Percentiles rank a stretch among this genome's conserved stretches.
Evolutionary conservation across 345 rosid species (phyloP).

Genomic region (Geranium rotundifolium): DNA sequence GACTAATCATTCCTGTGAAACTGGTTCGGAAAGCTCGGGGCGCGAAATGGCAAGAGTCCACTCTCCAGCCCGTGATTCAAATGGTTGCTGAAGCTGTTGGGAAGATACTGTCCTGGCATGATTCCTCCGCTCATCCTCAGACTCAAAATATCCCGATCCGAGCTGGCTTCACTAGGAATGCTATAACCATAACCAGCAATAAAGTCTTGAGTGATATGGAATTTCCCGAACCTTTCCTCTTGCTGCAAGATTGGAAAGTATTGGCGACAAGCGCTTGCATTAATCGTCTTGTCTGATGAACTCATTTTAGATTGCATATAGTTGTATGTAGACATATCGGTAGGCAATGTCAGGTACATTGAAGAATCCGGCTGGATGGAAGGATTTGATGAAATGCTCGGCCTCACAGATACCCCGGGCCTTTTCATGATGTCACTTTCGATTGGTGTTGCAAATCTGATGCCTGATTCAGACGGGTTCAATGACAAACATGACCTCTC

Average conservation of each 20-base stretch:
- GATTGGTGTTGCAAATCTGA: too few species aligned
- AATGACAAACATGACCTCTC: constrained; percentile 4
- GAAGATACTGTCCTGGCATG: constrained; percentile 18
- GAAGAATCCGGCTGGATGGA: too few species aligned
- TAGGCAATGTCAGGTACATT: constrained; percentile 5
- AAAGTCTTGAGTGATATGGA: constrained; percentile 9
- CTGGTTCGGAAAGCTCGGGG: constrained; percentile 15
- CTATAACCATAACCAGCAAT: constrained; percentile 16
- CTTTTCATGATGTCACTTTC: too few species aligned
- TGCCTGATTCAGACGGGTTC: too few species aligned
- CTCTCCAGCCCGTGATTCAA: constrained; percentile 18
- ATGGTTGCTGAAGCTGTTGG: constrained; percentile 19
- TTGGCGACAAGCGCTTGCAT: constrained; percentile 20
- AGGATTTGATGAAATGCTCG: too few species aligned
- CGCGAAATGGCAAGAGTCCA: constrained; percentile 19
- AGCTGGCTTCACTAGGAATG: constrained; percentile 16
- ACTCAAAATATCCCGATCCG: constrained; percentile 17
- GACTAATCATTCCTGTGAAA: not conserved
- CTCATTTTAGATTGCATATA: constrained; percentile 20
- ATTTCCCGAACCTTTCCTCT: constrained; percentile 21
- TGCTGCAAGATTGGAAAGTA: constrained; percentile 22
- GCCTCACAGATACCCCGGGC: too few species aligned
- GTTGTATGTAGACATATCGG: constrained; percentile 19
- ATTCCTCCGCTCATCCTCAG: constrained; percentile 31
- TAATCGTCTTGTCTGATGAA: constrained; percentile 8